These are phyloP conservation scores for Funneliformis geosporum DNA, from an alignment of 192 early-diverging fungal species.

Conservation along the genomic window DNA sequence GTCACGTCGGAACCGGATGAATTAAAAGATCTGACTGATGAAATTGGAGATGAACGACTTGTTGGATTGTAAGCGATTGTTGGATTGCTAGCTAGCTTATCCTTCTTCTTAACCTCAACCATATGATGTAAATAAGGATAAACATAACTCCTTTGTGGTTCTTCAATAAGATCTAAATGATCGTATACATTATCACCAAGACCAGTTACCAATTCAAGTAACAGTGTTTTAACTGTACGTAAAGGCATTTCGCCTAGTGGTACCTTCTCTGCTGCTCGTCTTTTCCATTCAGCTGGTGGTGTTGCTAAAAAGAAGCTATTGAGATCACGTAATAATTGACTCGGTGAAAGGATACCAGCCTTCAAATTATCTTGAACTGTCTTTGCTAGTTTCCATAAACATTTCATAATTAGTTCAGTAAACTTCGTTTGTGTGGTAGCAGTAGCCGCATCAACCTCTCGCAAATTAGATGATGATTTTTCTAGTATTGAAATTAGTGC, in stretches of 20 bases:
- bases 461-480: slow-evolving; percentile 55
- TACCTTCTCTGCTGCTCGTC: slow-evolving; percentile 68
- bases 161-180: slow-evolving; percentile 61
- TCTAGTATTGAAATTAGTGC: slow-evolving; percentile 76
- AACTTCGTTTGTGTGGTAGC: slow-evolving; percentile 64
- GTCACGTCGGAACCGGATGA: background rate
- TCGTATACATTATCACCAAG: slow-evolving; percentile 66
- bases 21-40: slow-evolving; percentile 24
- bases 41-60: slow-evolving; percentile 30
- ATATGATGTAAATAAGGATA: slow-evolving; percentile 66
- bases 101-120: slow-evolving; percentile 51
- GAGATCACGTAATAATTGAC: slow-evolving; percentile 70
- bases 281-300: slow-evolving; percentile 89
- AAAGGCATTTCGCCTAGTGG: slow-evolving; percentile 91
- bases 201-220: slow-evolving; percentile 71
- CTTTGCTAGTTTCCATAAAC: slow-evolving; percentile 96
- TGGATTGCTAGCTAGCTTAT: slow-evolving; percentile 7
- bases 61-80: background rate
- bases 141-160: slow-evolving; percentile 62
- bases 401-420: slow-evolving; percentile 92
- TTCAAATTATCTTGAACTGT: slow-evolving; percentile 71
- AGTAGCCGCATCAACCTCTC: slow-evolving; percentile 50
- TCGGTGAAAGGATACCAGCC: slow-evolving; percentile 59
- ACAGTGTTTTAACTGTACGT: slow-evolving; percentile 91
- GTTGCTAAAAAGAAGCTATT: slow-evolving; percentile 80